A percentile compares a stretch with the other conserved stretches of the same genome.
Evolutionary conservation across 1,284 basidiomycete species (phyloP).

Genomic region (Boletus sp.): DNA sequence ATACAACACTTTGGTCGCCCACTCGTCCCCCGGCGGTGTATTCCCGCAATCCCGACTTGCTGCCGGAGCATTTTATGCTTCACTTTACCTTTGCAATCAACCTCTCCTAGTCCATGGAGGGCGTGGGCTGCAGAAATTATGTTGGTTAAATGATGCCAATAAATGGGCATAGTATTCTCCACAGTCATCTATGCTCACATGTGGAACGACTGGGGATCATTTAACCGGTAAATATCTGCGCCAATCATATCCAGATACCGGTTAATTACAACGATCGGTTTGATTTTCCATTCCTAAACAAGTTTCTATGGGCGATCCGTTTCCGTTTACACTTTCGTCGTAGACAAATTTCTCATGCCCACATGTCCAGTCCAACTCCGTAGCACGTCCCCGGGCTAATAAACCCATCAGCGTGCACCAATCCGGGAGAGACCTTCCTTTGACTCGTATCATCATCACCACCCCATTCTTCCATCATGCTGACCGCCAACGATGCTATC

Average conservation of each 20-base stretch:
- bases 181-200: no score
- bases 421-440: not conserved
- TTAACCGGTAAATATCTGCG: no score
- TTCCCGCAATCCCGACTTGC: slow-evolving; percentile 2
- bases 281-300: slow-evolving; percentile 14
- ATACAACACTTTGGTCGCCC: not conserved
- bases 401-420: slow-evolving; percentile 4
- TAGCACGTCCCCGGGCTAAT: slow-evolving; percentile 3
- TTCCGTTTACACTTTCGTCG: slow-evolving; percentile 8
- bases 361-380: slow-evolving; percentile 1
- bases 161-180: slow-evolving; percentile 2
- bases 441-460: not conserved
- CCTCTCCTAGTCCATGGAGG: not conserved
- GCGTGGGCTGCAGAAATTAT: not conserved
- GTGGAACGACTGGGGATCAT: no score
- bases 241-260: no score
- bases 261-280: slow-evolving; percentile 5
- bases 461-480: slow-evolving; percentile 8
- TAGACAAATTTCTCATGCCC: not conserved
- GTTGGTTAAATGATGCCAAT: not conserved
- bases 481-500: slow-evolving; percentile 11
- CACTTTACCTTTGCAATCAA: not conserved
- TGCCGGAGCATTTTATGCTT: not conserved
- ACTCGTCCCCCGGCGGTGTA: not conserved
- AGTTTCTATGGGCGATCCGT: slow-evolving; percentile 2